These are phyloP conservation scores for Juncus inflexus DNA, from an alignment of 176 grass and related monocot genomes.

Conservation along the genomic window DNA sequence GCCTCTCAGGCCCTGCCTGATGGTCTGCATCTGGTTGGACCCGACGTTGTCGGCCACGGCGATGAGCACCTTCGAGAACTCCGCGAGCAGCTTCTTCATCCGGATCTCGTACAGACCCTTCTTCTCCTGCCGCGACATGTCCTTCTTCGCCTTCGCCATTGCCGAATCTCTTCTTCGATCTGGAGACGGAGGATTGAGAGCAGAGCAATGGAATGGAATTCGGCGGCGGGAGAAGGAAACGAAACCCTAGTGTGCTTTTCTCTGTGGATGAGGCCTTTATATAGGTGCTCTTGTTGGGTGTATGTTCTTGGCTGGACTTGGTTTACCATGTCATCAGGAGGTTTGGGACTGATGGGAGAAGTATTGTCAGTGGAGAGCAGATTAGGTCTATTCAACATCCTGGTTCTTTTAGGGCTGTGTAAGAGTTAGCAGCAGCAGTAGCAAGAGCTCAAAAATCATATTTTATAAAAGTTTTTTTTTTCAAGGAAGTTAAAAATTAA, in stretches of 20 bases:
- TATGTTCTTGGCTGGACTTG: neutral
- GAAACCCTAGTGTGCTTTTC: constrained; percentile 9
- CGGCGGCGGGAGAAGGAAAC: constrained; percentile 29
- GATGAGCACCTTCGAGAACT: constrained; percentile 82
- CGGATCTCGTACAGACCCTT: constrained; percentile 65
- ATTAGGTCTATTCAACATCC: too few relatives aligned
- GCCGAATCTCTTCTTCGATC: neutral
- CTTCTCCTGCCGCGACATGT: constrained; percentile 68
- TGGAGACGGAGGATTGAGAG: neutral
- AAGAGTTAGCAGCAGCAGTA: too few relatives aligned
- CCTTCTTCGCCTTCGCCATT: constrained; percentile 62
- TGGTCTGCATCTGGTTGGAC: constrained; percentile 77
- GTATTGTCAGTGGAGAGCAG: too few relatives aligned
- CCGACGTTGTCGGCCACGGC: constrained; percentile 77
- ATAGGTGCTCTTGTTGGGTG: neutral
- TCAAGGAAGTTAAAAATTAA: too few relatives aligned
- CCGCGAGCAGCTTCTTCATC: constrained; percentile 61
- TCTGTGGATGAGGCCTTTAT: neutral
- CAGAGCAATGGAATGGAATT: neutral
- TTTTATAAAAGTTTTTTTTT: too few relatives aligned
- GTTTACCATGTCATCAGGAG: neutral
- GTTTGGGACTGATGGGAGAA: too few relatives aligned
- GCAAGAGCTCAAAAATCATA: too few relatives aligned
- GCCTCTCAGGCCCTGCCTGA: constrained; percentile 59
- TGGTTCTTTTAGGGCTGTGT: too few relatives aligned